Percentiles rank a stretch among this genome's conserved stretches.
These are phyloP conservation scores for Elsinoe arachidis DNA, from an alignment of 2,329 filamentous ascomycete genomes.

Conservation along the genomic window DNA sequence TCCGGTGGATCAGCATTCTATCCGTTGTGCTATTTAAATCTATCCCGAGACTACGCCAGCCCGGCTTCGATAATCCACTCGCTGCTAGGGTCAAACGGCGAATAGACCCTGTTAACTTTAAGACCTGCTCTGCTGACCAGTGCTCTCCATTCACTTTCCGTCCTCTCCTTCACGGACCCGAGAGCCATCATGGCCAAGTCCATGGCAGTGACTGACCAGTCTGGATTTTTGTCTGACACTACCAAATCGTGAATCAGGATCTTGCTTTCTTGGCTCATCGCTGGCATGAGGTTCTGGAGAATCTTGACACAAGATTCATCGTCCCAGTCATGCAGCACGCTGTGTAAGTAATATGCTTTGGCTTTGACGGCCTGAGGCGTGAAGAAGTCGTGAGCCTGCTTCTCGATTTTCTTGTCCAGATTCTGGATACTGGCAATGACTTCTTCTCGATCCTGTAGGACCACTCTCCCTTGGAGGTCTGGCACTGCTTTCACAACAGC, in stretches of 20 bases:
- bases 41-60: not conserved
- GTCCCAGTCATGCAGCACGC: constrained; percentile 23
- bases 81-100: constrained; percentile 5
- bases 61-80: constrained; percentile 7
- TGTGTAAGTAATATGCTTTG: constrained; percentile 20
- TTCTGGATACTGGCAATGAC: constrained; percentile 15
- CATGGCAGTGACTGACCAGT: not conserved
- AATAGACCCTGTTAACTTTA: not conserved
- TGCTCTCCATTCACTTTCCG: constrained; percentile 5
- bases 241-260: constrained; percentile 22
- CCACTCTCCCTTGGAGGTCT: constrained; percentile 12
- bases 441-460: constrained; percentile 12
- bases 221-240: constrained; percentile 16
- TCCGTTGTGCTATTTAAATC: constrained; percentile 1
- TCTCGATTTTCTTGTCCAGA: constrained; percentile 16
- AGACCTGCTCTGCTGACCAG: constrained; percentile 6
- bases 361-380: constrained; percentile 24
- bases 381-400: constrained; percentile 26
- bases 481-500: constrained; percentile 17
- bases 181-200: constrained; percentile 12
- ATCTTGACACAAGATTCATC: constrained; percentile 17
- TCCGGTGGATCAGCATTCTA: not conserved
- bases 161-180: constrained; percentile 7
- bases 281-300: constrained; percentile 17
- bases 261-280: constrained; percentile 21